Conservation (phyloP, 2,329 filamentous ascomycete genomes). For the Neonectria faginata region DNA sequence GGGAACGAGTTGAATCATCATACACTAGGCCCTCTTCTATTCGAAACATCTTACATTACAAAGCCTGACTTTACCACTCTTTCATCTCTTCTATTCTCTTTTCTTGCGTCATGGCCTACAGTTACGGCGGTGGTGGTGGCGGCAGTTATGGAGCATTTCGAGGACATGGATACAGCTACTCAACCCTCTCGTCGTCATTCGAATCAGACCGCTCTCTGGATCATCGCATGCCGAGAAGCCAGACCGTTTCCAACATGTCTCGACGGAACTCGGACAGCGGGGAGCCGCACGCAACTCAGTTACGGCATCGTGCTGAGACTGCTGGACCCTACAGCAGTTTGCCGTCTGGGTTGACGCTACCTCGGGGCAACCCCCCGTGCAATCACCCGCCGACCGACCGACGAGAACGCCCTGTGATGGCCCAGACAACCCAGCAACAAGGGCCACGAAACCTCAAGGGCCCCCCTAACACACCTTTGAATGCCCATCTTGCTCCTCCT, state of each 20-base stretch:
- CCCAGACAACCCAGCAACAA: not conserved
- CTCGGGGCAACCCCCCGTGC: conserved; percentile 2
- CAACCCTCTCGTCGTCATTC: conserved; percentile 4
- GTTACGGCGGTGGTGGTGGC: conserved; percentile 8
- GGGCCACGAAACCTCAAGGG: not conserved
- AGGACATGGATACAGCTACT: conserved; percentile 14
- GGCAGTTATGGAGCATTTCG: conserved; percentile 3
- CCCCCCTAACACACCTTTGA: not conserved
- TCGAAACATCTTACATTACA: not conserved
- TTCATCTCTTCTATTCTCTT: not conserved
- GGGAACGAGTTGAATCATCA: not conserved
- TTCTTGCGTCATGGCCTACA: conserved; percentile 11
- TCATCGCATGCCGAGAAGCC: not conserved
- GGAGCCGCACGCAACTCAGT: not conserved
- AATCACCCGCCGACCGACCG: not conserved
- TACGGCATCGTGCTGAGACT: conserved; percentile 6
- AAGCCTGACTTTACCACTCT: not conserved
- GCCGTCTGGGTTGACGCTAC: conserved; percentile 16
- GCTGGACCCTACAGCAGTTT: conserved; percentile 11
- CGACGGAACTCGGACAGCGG: not conserved
- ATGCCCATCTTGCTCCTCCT: not conserved
- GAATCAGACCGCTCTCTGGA: conserved; percentile 1
- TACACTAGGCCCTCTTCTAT: not conserved
- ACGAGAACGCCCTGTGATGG: not conserved
- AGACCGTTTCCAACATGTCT: not conserved